phyloP scores from a whole-genome alignment of 1,284 basidiomycete genomes.

The Wolfiporia cocos region DNA sequence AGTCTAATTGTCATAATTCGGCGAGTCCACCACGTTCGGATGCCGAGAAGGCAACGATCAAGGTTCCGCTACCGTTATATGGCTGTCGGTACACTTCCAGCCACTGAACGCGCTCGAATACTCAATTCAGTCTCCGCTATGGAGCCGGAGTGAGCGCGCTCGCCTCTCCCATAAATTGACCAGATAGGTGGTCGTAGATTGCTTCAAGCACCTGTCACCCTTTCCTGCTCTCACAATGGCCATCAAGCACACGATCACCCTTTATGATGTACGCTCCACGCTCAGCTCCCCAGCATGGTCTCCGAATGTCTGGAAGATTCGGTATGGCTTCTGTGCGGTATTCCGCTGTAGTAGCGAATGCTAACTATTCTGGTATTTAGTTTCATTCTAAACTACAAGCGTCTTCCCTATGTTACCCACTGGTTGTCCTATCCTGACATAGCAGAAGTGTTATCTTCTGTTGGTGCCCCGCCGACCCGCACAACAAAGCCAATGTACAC shows the following conservation, averaged over 20 bases:
- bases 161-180: no score
- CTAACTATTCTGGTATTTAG: slow-evolving; percentile 1
- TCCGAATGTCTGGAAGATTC: slow-evolving; percentile 6
- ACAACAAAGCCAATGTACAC: slow-evolving; percentile 7
- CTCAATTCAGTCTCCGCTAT: no score
- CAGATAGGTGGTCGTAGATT: no score
- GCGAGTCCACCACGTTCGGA: no score
- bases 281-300: slow-evolving; percentile 9
- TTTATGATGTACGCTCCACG: slow-evolving; percentile 7
- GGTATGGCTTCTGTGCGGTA: no score
- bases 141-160: no score
- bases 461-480: slow-evolving; percentile 5
- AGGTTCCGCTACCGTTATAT: neutral
- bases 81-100: neutral
- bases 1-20: no score
- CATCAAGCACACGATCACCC: slow-evolving; percentile 6
- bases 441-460: slow-evolving; percentile 1
- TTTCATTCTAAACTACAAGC: slow-evolving; percentile 9
- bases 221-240: neutral
- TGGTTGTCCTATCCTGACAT: slow-evolving; percentile 9
- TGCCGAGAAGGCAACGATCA: neutral
- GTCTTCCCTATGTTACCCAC: slow-evolving; percentile 3
- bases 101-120: no score
- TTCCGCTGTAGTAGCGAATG: no score
- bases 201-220: neutral